phyloP scores from a whole-genome alignment of 2,329 filamentous ascomycete genomes.

The Trichoderma koningii region DNA sequence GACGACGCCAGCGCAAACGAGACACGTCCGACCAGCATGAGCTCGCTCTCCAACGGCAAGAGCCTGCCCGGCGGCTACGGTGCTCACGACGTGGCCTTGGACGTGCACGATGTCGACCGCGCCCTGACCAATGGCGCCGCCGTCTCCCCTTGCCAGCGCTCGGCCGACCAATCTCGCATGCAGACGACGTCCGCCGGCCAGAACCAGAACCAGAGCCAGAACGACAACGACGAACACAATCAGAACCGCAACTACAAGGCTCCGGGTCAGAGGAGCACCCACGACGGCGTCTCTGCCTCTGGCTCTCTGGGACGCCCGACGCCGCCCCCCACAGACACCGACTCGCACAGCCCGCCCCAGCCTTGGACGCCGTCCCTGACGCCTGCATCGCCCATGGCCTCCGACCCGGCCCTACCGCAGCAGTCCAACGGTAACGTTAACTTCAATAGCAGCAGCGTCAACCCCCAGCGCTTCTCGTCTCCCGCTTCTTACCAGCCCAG shows the following conservation, averaged over 20 bases:
- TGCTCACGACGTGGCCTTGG: constrained; percentile 33
- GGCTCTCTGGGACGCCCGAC: constrained; percentile 29
- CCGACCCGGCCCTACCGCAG: constrained; percentile 35
- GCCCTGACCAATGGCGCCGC: constrained; percentile 35
- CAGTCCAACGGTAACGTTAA: background rate
- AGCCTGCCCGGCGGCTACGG: constrained; percentile 41
- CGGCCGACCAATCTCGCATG: constrained; percentile 27
- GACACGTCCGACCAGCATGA: constrained; percentile 57
- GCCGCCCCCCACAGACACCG: constrained; percentile 28
- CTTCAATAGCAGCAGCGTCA: constrained; percentile 28
- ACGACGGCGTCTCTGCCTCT: constrained; percentile 29
- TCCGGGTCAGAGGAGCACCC: constrained; percentile 26
- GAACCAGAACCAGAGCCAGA: constrained; percentile 21
- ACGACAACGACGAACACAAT: no score
- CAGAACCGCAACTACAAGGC: constrained; percentile 28
- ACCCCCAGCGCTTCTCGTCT: constrained; percentile 63
- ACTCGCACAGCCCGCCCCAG: constrained; percentile 22
- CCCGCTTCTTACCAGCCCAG: constrained; percentile 58
- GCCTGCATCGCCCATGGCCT: constrained; percentile 31
- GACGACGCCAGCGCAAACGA: constrained; percentile 36
- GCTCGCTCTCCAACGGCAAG: constrained; percentile 59
- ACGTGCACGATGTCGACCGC: constrained; percentile 29
- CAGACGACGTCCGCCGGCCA: constrained; percentile 29
- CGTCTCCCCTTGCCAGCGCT: constrained; percentile 37
- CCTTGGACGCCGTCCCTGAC: constrained; percentile 23